These are phyloP conservation scores for Trifolium dubium DNA, from an alignment of 306 rosid species.

Conservation along the genomic window DNA sequence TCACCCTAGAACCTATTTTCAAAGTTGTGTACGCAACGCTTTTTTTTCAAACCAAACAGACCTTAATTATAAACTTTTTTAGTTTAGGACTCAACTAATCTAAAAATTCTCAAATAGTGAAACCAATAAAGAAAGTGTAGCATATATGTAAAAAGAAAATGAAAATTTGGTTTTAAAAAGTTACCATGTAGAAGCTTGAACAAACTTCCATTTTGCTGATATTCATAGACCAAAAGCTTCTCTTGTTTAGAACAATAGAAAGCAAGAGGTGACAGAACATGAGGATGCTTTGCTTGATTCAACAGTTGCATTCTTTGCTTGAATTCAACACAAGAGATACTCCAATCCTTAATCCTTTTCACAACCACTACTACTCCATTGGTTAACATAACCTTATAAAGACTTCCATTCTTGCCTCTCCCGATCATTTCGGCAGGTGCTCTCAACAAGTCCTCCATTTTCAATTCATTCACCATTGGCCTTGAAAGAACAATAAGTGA, in stretches of 20 bases:
- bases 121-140: background rate
- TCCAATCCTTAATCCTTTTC: constrained; percentile 55
- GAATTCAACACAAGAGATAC: constrained; percentile 59
- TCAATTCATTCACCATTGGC: constrained; percentile 56
- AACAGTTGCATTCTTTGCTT: constrained; percentile 67
- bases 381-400: constrained; percentile 71
- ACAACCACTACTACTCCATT: constrained; percentile 65
- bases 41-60: no score
- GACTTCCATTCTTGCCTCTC: constrained; percentile 74
- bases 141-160: background rate
- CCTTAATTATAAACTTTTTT: no score
- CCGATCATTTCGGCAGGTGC: constrained; percentile 93
- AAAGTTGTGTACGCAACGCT: background rate
- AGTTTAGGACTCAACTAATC: no score
- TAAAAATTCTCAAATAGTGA: no score
- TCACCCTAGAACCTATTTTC: background rate
- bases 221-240: constrained; percentile 87
- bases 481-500: constrained; percentile 69
- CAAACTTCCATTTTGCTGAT: constrained; percentile 75
- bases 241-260: constrained; percentile 75
- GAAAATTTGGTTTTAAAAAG: constrained; percentile 43
- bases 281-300: constrained; percentile 60
- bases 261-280: constrained; percentile 69
- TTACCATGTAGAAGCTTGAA: constrained; percentile 79
- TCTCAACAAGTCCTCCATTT: constrained; percentile 71